These are phyloP conservation scores for Hysterium pulicare DNA, from an alignment of 2,329 filamentous ascomycete genomes.

Conservation along the genomic window DNA sequence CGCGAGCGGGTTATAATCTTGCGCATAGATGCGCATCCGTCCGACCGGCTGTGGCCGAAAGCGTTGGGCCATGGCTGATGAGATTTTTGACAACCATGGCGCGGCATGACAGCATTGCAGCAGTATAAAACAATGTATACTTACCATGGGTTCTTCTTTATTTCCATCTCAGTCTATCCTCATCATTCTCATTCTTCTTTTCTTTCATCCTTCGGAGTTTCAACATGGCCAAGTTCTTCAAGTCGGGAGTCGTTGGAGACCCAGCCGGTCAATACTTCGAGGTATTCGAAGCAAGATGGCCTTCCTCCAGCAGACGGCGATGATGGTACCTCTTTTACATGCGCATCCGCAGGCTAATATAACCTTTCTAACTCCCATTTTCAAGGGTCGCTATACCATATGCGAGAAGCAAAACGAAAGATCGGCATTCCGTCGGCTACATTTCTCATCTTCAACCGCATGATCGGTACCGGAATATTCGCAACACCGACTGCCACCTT, in stretches of 20 bases:
- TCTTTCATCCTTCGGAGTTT: not conserved
- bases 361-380: not conserved
- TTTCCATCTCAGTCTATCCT: not conserved
- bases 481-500: slow-evolving; percentile 61
- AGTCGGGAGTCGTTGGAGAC: not conserved
- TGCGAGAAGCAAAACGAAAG: not conserved
- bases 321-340: not conserved
- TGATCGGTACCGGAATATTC: slow-evolving; percentile 67
- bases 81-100: not conserved
- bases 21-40: not conserved
- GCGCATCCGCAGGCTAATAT: not conserved
- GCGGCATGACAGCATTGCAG: not conserved
- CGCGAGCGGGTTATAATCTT: not conserved
- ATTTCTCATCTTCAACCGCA: slow-evolving; percentile 56
- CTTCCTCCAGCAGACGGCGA: not conserved
- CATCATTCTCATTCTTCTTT: not conserved
- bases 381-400: not conserved
- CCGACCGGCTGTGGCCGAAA: not conserved
- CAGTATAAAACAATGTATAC: not conserved
- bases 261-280: not conserved
- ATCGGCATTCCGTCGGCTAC: not conserved
- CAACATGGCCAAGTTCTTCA: not conserved
- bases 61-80: not conserved
- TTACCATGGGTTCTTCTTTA: no score
- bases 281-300: not conserved